Evolutionary conservation across 495 filamentous ascomycete genomes (phyloP), one percentile per base, ranked within the genome.

Genomic region (Paragyromitra xinjiangensis): DNA sequence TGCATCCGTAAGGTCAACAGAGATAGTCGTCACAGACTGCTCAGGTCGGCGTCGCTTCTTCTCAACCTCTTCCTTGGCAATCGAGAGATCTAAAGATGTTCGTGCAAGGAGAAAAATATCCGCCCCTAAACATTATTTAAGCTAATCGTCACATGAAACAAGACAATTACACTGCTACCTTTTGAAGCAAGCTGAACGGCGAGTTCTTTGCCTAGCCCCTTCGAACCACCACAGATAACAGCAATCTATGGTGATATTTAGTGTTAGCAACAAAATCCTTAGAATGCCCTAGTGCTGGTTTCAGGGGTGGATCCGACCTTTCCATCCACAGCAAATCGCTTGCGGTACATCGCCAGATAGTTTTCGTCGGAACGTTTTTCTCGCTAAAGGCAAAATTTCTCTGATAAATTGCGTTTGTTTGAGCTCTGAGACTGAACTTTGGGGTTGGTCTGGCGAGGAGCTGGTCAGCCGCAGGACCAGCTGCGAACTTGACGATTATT

Each of bases 171-270:
- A 2, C 50, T 22, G 16, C 3, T 53, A 53, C 50, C 50, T 53
- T 53, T 53, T 2, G 50, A n/a, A 53, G 50, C 50, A 53, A 53
- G 50, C 19, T 53, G 50, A 19, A n/a, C n/a, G 6, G 50, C 50
- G 16, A 53, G 14, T 16, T 58, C 53, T 29, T 29, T 58, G 22
- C 22, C 53, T 29, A 58, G 24, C 26, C 53, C 53, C 24, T 58
- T 26, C 8, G 19, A 29, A 24, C 53, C 53, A 58, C 53, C 53
- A 58, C 53, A 58, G 53, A 58, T 58, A 58, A 58, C 22, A 6
- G 53, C 53, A 29, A 29, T 22, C 22, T 26, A 12, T 26, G 24
- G 2, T 12, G 4, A 34, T 34, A 34, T 34, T 34, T 34, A 34
- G 3, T 3, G 29, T 34, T 3, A 34, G 29, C 4, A 29, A 14